phyloP scores from a whole-genome alignment of 495 filamentous ascomycete species.

The Cercophora sp. region DNA sequence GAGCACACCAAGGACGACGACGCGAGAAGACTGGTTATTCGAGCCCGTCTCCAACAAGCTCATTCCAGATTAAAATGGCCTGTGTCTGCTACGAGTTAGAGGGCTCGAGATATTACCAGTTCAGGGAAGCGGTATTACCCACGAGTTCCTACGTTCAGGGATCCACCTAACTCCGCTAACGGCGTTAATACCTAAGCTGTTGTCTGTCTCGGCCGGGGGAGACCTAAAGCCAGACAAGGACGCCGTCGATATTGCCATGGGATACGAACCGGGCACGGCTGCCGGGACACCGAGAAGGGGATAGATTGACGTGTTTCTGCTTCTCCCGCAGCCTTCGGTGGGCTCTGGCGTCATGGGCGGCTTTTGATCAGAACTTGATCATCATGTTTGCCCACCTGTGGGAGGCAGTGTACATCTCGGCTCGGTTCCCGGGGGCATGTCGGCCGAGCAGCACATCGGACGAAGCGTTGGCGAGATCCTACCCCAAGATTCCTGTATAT shows the following conservation, averaged over 20 bases:
- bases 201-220: no score
- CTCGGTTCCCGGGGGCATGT: conserved; percentile 8
- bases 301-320: conserved; percentile 9
- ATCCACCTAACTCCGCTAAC: neutral
- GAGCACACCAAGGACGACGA: neutral
- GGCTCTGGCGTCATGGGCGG: conserved; percentile 3
- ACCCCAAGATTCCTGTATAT: neutral
- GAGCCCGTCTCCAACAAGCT: neutral
- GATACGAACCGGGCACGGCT: conserved; percentile 14
- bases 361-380: neutral
- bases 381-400: no score
- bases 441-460: conserved; percentile 1
- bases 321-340: neutral
- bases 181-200: no score
- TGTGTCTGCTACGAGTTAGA: neutral
- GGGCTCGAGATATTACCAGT: neutral
- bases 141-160: neutral
- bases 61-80: neutral
- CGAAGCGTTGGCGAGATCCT: neutral
- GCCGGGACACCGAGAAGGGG: conserved; percentile 5
- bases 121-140: neutral
- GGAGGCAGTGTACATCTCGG: no score
- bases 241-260: conserved; percentile 8
- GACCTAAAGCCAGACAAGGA: no score
- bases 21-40: neutral